Evolutionary conservation across 148 eudicot genomes (phyloP), one percentile per base, ranked within the genome.

Genomic region (Chenopodium album): DNA sequence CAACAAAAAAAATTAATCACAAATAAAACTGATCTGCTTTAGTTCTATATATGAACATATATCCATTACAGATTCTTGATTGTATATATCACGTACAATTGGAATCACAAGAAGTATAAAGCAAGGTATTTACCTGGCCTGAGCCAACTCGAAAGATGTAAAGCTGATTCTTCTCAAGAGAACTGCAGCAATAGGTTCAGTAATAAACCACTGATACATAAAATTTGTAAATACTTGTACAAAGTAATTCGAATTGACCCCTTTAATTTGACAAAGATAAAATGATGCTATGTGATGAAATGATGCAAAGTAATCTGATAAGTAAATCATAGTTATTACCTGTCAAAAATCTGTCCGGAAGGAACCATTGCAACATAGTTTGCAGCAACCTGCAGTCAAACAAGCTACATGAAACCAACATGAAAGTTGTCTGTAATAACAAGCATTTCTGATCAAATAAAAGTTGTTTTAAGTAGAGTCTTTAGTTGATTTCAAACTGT

Each of bases 361-460:
- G 98, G 97, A 85, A 96, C 98, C 98, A 96, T 96, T 19, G 99
- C 99, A 78, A 96, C 98, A 90, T 90, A 94, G 87, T 96, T 94
- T 84, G 99, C 99, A 59, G 97, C 98, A 72, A 96, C 99, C 99
- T 96, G 86, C 78, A 74, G 81, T 56, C 9, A 72, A 52, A 32
- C 7, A 47, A 34, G 52, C 12, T 31, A 54, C 60, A 71, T 79
- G 76, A 75, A 71, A 62, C 32, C 19, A 32, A n/a, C 74, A 78
- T 28, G 78, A 44, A 54, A 66, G 12, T 0, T 4, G 2, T 17
- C 41, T 63, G 4, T 17, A 19, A 56, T 9, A 76, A 29, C 70
- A 81, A 72, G 75, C 41, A 41, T 37, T 41, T 20, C 26, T 71
- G 74, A 46, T 71, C 14, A 68, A 68, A 32, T 29, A 3, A 17